Evolutionary conservation across 495 filamentous ascomycete species (phyloP).

Genomic region (Niebla homalea): DNA sequence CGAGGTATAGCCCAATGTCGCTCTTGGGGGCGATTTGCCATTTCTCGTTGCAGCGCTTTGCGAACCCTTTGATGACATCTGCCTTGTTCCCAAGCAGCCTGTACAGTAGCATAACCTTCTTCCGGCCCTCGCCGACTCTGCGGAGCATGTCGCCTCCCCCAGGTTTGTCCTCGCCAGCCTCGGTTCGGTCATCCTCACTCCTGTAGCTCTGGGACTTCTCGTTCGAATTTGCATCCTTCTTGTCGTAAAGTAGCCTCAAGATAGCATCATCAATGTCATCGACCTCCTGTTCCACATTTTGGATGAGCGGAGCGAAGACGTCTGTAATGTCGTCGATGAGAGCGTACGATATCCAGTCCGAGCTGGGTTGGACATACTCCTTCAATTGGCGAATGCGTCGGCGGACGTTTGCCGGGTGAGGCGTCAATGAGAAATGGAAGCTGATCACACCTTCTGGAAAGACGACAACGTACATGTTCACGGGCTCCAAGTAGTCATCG

Average conservation of each 20-base stretch:
- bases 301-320: constrained; percentile 80
- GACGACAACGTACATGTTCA: constrained; percentile 96
- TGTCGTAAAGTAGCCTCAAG: constrained; percentile 55
- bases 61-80: constrained; percentile 97
- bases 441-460: constrained; percentile 91
- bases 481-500: constrained; percentile 80
- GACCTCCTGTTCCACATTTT: constrained; percentile 78
- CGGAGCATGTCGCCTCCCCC: constrained; percentile 72
- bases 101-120: constrained; percentile 93
- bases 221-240: constrained; percentile 22
- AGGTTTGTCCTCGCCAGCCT: constrained; percentile 31
- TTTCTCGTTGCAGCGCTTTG: constrained; percentile 96
- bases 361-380: constrained; percentile 83
- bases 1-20: constrained; percentile 90
- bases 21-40: constrained; percentile 92
- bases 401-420: constrained; percentile 90
- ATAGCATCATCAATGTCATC: constrained; percentile 80
- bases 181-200: constrained; percentile 30
- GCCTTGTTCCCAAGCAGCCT: constrained; percentile 91
- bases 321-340: constrained; percentile 98
- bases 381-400: constrained; percentile 83
- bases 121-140: constrained; percentile 81
- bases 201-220: constrained; percentile 13
- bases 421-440: constrained; percentile 88
- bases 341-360: constrained; percentile 97